Evolutionary conservation across 805 yeast species (phyloP).

Genomic region (Jamesozyma hellenica): DNA sequence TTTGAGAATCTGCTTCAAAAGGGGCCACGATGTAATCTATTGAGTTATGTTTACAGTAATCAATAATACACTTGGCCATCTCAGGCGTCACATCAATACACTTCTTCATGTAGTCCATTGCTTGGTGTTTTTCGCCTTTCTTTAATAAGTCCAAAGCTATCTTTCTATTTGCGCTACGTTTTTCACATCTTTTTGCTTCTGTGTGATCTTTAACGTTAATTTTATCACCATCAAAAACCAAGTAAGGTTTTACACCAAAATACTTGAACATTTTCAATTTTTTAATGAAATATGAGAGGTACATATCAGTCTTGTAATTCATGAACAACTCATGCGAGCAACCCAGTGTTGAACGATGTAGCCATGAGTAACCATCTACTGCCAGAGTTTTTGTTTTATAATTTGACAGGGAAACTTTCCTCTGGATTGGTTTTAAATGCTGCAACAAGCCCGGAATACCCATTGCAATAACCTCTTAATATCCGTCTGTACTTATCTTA

Average conservation of each 20-base stretch:
- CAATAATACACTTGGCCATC: slow-evolving; percentile 79
- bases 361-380: slow-evolving; percentile 91
- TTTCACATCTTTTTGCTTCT: slow-evolving; percentile 47
- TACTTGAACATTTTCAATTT: slow-evolving; percentile 51
- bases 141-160: slow-evolving; percentile 40
- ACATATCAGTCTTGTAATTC: slow-evolving; percentile 55
- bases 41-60: slow-evolving; percentile 45
- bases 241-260: slow-evolving; percentile 64
- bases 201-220: slow-evolving; percentile 68
- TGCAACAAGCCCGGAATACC: slow-evolving; percentile 76
- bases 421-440: slow-evolving; percentile 60
- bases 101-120: slow-evolving; percentile 57
- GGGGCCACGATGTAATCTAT: slow-evolving; percentile 85
- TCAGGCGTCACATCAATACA: slow-evolving; percentile 78
- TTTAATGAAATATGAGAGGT: slow-evolving; percentile 55
- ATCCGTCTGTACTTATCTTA: too few species aligned
- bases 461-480: slow-evolving; percentile 36
- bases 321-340: slow-evolving; percentile 75
- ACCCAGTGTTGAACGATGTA: slow-evolving; percentile 69
- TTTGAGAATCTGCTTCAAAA: slow-evolving; percentile 93
- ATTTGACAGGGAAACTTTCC: slow-evolving; percentile 40
- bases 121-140: slow-evolving; percentile 44
- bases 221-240: slow-evolving; percentile 88
- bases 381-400: slow-evolving; percentile 69
- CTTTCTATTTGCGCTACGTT: slow-evolving; percentile 46